Percentiles rank a stretch among this genome's conserved stretches.
Conservation (phyloP, 1,284 basidiomycete genomes). For the Lentinula novae-zelandiae region DNA sequence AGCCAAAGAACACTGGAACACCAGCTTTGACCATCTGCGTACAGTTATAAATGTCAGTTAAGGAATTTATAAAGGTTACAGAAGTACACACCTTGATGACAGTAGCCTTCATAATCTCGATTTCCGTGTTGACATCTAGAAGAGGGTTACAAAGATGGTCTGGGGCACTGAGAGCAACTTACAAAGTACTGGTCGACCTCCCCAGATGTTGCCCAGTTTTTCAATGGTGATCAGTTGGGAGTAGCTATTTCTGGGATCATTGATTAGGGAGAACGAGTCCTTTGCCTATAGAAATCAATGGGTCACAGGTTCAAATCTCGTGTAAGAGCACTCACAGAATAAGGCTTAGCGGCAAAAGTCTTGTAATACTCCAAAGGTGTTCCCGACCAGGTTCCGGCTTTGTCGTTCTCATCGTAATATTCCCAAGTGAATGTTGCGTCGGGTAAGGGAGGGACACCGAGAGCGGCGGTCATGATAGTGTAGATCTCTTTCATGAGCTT, state of each 20-base stretch:
- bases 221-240: slow-evolving; percentile 89
- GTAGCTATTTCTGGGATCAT: slow-evolving; percentile 88
- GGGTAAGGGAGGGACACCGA: slow-evolving; percentile 80
- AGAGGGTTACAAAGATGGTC: neutral
- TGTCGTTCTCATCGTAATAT: slow-evolving; percentile 80
- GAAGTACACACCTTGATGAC: slow-evolving; percentile 57
- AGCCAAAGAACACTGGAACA: slow-evolving; percentile 92
- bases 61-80: neutral
- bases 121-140: slow-evolving; percentile 86
- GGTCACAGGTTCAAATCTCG: slow-evolving; percentile 5
- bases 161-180: slow-evolving; percentile 25
- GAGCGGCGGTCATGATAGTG: slow-evolving; percentile 80
- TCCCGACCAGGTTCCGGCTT: slow-evolving; percentile 72
- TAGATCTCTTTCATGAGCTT: slow-evolving; percentile 84
- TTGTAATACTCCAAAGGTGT: slow-evolving; percentile 81
- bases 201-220: slow-evolving; percentile 90
- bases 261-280: slow-evolving; percentile 88
- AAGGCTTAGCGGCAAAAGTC: slow-evolving; percentile 54
- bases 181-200: slow-evolving; percentile 81
- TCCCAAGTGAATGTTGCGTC: slow-evolving; percentile 82
- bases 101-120: slow-evolving; percentile 75
- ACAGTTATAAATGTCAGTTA: neutral
- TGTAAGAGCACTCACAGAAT: slow-evolving; percentile 40
- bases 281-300: slow-evolving; percentile 35
- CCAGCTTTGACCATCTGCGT: slow-evolving; percentile 78